Evolutionary conservation across 2,329 filamentous ascomycete species (phyloP).

Genomic region (Didymella exigua): DNA sequence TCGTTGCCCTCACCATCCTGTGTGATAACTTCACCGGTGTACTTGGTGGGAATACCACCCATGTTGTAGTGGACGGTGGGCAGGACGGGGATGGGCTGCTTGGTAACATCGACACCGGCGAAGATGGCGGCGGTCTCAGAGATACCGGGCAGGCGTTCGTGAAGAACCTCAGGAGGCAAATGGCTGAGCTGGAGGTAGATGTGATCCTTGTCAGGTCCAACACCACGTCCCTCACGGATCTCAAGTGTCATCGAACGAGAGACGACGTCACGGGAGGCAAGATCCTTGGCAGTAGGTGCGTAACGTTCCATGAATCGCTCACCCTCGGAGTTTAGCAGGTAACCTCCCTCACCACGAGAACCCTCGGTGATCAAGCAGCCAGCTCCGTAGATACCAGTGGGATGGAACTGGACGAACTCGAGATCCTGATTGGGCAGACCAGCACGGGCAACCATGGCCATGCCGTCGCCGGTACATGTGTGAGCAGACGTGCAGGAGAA

Average conservation of each 20-base stretch:
- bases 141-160: constrained; percentile 96
- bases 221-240: constrained; percentile 96
- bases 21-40: constrained; percentile 94
- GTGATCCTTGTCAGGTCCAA: constrained; percentile 96
- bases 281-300: constrained; percentile 95
- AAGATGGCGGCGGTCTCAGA: constrained; percentile 98
- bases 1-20: constrained; percentile 86
- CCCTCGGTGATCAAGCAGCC: constrained; percentile 96
- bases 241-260: constrained; percentile 98
- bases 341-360: constrained; percentile 96
- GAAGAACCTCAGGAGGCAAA: constrained; percentile 86
- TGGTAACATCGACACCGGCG: constrained; percentile 93
- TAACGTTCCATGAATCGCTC: constrained; percentile 99
- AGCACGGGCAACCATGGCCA: constrained; percentile 98
- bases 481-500: constrained; percentile 98
- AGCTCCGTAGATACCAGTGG: constrained; percentile 97
- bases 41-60: constrained; percentile 97
- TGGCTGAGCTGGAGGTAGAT: constrained; percentile 98
- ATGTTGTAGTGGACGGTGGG: constrained; percentile 99
- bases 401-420: constrained; percentile 99
- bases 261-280: constrained; percentile 94
- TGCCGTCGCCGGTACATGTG: constrained; percentile 98
- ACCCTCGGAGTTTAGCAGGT: constrained; percentile 95
- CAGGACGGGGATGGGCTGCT: constrained; percentile 94
- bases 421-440: constrained; percentile 98